Evolutionary conservation across 345 rosid species (phyloP).

Genomic region (Eutrema yunnanense): DNA sequence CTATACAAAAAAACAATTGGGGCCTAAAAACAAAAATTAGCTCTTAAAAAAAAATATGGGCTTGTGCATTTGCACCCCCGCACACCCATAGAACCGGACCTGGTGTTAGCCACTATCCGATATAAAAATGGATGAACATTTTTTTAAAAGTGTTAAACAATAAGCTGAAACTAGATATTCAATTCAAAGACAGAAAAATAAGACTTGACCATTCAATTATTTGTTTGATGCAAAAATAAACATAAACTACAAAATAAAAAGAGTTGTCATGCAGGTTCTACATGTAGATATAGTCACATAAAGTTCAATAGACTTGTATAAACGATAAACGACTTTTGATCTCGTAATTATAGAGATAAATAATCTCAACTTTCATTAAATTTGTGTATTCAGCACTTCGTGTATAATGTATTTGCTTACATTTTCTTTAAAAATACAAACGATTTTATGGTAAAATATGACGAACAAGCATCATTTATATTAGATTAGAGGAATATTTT

Average conservation of each 20-base stretch:
- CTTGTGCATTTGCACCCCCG: too few relatives aligned
- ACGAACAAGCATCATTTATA: not conserved
- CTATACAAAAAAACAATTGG: too few relatives aligned
- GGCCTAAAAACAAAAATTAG: too few relatives aligned
- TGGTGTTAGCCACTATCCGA: not conserved
- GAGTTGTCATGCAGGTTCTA: not conserved
- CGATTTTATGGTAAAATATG: not conserved
- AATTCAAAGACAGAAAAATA: not conserved
- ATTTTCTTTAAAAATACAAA: not conserved
- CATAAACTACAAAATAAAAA: not conserved
- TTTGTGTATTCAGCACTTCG: not conserved
- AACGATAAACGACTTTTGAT: not conserved
- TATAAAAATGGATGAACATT: not conserved
- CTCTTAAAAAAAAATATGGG: too few relatives aligned
- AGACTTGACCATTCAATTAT: slow-evolving; percentile 21
- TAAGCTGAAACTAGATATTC: not conserved
- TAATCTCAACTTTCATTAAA: not conserved
- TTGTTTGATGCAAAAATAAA: not conserved
- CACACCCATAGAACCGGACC: too few relatives aligned
- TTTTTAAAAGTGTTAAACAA: not conserved
- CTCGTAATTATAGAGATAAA: too few relatives aligned
- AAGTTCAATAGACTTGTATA: not conserved
- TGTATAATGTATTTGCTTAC: not conserved
- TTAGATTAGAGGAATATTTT: not conserved
- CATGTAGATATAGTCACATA: not conserved